Base-by-base conservation (phyloP, 2,329 filamentous ascomycete species). In the Lasiodiplodia hormozganensis region DNA sequence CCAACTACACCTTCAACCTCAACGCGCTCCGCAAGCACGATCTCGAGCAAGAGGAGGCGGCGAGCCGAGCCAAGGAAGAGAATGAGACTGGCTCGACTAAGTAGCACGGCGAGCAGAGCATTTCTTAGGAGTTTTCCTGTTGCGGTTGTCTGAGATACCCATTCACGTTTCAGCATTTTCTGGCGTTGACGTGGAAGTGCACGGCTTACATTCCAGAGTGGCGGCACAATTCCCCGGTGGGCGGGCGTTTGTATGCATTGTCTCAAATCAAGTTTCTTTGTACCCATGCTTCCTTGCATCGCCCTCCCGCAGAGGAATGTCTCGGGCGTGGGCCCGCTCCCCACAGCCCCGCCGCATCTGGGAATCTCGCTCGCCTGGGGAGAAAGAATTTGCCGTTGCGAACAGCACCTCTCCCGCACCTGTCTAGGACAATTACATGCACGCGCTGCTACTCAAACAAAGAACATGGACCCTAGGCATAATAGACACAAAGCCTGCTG, bases 261-360 rank as follows among this genome's bases (percentile, higher is more conserved):
- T 68, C 67, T 68, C 58, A 65, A 57, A 64, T 64, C 52, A 38
- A 62, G 28, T 57, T 68, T 64, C 67, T 68, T 68, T 68, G 60
- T 74, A 73, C 74, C 76, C 73, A 75, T 70, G 69, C 72, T 72
- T 74, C 78, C 78, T 80, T 79, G 75, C 78, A 76, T 77, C 69
- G 68, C 31, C 7, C 28, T 36, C 23, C 49, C 65, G 70, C 23
- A 73, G 58, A 68, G 73, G 74, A 76, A 77, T 79, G 78, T 79
- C 75, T 79, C 71, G 74, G 67, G 58, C 68, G 70, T 70, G 68
- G 72, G 72, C 70, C 69, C 71, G 70, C 70, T 54, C 62, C 69
- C 71, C 31, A 60, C 40, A 73, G 73, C 74, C 76, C 75, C 72
- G 74, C 77, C 77, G 75, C 71, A 76, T 76, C 70, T 70, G 73